These are phyloP conservation scores for Globisporangium nodosum DNA, from an alignment of 352 stramenopile genomes.

Conservation along the genomic window DNA sequence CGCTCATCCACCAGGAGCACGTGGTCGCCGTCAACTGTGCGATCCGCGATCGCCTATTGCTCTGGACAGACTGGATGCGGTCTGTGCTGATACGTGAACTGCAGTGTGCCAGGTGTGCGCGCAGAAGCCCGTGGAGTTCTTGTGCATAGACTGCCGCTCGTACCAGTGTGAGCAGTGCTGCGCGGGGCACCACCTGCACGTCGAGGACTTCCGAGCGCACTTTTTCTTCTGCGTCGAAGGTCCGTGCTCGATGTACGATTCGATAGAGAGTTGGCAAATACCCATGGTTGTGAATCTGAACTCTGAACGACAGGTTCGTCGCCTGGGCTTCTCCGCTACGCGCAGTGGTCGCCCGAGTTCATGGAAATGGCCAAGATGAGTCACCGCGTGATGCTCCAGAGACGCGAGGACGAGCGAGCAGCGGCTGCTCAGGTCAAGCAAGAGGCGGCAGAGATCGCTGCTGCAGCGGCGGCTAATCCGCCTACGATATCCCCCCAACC, in stretches of 20 bases:
- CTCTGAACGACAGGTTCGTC: neutral
- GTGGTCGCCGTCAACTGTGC: constrained; percentile 40
- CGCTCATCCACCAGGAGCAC: constrained; percentile 38
- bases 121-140: constrained; percentile 37
- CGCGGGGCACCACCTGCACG: constrained; percentile 24
- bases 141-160: constrained; percentile 42
- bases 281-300: neutral
- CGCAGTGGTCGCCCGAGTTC: constrained; percentile 37
- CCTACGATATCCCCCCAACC: neutral
- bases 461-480: neutral
- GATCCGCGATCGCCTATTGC: neutral
- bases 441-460: neutral
- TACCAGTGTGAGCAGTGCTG: constrained; percentile 66
- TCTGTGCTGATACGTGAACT: neutral
- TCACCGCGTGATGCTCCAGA: constrained; percentile 15
- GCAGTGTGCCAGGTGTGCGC: constrained; percentile 53
- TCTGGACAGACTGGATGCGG: neutral
- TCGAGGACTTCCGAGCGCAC: constrained; percentile 21
- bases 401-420: constrained; percentile 4
- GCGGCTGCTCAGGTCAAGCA: neutral
- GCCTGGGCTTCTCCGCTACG: constrained; percentile 29
- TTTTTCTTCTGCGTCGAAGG: constrained; percentile 61
- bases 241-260: constrained; percentile 17
- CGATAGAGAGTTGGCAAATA: too few relatives aligned
- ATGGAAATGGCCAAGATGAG: constrained; percentile 38